Conservation (phyloP, 768 basidiomycete species). For the Pholiota conissans region DNA sequence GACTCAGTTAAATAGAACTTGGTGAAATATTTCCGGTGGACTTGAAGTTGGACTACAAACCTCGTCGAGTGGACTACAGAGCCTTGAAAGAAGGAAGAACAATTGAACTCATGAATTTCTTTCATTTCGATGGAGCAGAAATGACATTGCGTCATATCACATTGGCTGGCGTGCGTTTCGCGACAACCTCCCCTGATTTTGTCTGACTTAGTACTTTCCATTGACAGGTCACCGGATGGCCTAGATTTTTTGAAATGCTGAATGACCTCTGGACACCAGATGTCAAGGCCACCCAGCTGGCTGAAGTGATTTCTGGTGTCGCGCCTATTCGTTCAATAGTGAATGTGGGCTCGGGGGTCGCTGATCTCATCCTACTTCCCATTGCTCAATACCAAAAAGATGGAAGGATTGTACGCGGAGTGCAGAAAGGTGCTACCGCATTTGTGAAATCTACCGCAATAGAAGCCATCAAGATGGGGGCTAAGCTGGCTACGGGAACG, state of each 20-base stretch:
- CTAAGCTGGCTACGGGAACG: slow-evolving; percentile 92
- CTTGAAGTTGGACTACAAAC: slow-evolving; percentile 97
- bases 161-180: slow-evolving; percentile 74
- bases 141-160: slow-evolving; percentile 96
- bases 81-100: slow-evolving; percentile 89
- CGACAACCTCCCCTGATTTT: not conserved
- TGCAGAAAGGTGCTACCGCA: slow-evolving; percentile 91
- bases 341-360: slow-evolving; percentile 96
- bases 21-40: slow-evolving; percentile 96
- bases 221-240: slow-evolving; percentile 96
- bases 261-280: slow-evolving; percentile 99
- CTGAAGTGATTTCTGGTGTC: slow-evolving; percentile 95
- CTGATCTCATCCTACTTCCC: slow-evolving; percentile 92
- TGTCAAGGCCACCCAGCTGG: slow-evolving; percentile 97
- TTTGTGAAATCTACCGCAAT: slow-evolving; percentile 94
- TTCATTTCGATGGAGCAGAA: slow-evolving; percentile 98
- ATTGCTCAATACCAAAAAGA: slow-evolving; percentile 99
- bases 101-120: slow-evolving; percentile 99
- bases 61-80: slow-evolving; percentile 91
- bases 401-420: slow-evolving; percentile 85
- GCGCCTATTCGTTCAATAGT: slow-evolving; percentile 95
- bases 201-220: too few relatives aligned
- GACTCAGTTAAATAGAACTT: slow-evolving; percentile 54
- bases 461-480: slow-evolving; percentile 94
- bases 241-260: slow-evolving; percentile 83